phyloP scores from a whole-genome alignment of 345 rosid genomes.

The Erysimum cheiranthoides region DNA sequence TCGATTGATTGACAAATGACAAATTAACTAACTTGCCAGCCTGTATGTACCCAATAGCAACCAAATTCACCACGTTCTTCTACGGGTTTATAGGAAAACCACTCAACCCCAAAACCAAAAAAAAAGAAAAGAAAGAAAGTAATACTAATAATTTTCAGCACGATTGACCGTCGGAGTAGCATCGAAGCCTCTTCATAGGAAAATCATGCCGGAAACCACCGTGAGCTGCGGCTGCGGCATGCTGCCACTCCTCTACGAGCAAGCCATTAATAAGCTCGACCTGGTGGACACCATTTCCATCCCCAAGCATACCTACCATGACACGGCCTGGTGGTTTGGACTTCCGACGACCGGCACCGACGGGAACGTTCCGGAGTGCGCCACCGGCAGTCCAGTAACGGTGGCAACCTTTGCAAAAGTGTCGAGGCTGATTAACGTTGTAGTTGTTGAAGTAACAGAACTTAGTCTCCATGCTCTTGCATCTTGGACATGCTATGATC shows the following conservation, averaged over 20 bases:
- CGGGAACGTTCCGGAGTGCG: conserved; percentile 86
- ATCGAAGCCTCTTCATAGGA: conserved; percentile 61
- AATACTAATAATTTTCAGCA: conserved; percentile 36
- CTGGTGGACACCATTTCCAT: conserved; percentile 49
- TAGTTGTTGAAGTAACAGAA: conserved; percentile 85
- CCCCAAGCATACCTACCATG: conserved; percentile 26
- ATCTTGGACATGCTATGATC: conserved; percentile 32
- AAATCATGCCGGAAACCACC: conserved; percentile 59
- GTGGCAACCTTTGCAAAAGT: conserved; percentile 91
- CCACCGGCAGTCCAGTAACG: conserved; percentile 99
- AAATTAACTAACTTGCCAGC: conserved; percentile 28
- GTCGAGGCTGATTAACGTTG: conserved; percentile 95
- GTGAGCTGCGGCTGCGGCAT: conserved; percentile 38
- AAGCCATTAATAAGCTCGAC: conserved; percentile 56
- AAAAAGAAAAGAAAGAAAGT: neutral
- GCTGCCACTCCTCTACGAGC: conserved; percentile 66
- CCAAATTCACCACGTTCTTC: conserved; percentile 39
- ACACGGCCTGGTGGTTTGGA: conserved; percentile 59
- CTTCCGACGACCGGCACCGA: conserved; percentile 89
- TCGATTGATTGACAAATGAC: conserved; percentile 23
- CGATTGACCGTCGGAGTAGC: conserved; percentile 53
- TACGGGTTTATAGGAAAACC: conserved; percentile 31
- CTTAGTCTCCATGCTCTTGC: conserved; percentile 29
- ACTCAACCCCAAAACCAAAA: conserved; percentile 9
- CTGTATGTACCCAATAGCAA: conserved; percentile 33